These are phyloP conservation scores for Piloderma croceum DNA, from an alignment of 768 basidiomycete species.

Conservation along the genomic window DNA sequence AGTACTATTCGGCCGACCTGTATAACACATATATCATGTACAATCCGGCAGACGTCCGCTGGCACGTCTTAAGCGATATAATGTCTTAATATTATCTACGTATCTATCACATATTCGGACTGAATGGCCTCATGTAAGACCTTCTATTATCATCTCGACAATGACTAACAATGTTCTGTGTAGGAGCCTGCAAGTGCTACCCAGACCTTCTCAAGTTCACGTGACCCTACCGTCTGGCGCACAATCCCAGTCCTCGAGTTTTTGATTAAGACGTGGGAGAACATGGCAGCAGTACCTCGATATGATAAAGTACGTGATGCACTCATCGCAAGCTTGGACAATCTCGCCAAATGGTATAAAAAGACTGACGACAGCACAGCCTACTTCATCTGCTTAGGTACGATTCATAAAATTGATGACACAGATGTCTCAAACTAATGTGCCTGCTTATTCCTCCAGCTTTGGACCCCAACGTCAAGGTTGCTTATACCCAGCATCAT, in stretches of 20 bases:
- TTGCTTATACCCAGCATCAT: constrained; percentile 9
- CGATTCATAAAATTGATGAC: neutral
- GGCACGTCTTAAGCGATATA: too few species aligned
- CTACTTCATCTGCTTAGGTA: constrained; percentile 12
- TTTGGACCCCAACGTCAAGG: constrained; percentile 11
- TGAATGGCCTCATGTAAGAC: too few species aligned
- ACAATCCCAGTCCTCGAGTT: neutral
- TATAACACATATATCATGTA: too few species aligned
- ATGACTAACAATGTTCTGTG: too few species aligned
- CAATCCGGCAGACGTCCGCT: too few species aligned
- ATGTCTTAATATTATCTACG: too few species aligned
- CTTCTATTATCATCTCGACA: too few species aligned
- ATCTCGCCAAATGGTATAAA: constrained; percentile 10
- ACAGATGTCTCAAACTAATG: too few species aligned
- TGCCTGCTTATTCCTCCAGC: too few species aligned
- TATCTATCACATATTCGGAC: too few species aligned
- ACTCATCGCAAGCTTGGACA: constrained; percentile 6
- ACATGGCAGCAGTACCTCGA: constrained; percentile 9
- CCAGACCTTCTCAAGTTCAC: constrained; percentile 1
- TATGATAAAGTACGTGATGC: constrained; percentile 6
- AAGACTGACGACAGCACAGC: constrained; percentile 8
- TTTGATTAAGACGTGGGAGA: constrained; percentile 8
- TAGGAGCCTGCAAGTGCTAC: constrained; percentile 1
- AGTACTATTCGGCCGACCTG: too few species aligned
- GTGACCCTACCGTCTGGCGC: too few species aligned